Evolutionary conservation across 495 filamentous ascomycete species (phyloP).

Genomic region (Hypoxylon trugodes): DNA sequence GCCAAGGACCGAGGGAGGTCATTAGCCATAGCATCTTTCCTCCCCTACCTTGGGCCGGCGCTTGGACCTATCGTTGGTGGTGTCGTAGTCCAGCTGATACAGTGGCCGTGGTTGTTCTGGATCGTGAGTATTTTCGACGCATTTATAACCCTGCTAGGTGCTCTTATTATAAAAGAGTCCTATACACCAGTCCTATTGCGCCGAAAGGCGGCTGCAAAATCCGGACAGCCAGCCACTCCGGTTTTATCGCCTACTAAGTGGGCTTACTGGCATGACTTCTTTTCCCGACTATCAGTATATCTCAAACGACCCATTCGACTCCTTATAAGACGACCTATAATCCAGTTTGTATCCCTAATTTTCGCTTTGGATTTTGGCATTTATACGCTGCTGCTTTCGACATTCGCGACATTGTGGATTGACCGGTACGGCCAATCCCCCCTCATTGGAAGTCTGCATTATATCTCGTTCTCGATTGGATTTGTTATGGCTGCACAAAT

Average conservation of each 20-base stretch:
- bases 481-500: conserved; percentile 58
- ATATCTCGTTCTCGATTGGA: conserved; percentile 67
- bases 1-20: conserved; percentile 43
- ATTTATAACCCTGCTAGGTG: conserved; percentile 42
- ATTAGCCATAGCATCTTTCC: conserved; percentile 38
- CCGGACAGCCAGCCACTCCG: not conserved
- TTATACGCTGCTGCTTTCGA: conserved; percentile 66
- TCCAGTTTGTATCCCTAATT: conserved; percentile 59
- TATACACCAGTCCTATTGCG: conserved; percentile 43
- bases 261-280: conserved; percentile 25
- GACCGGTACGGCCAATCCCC: conserved; percentile 60
- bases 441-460: conserved; percentile 63
- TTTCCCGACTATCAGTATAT: conserved; percentile 51
- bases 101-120: conserved; percentile 64
- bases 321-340: conserved; percentile 67
- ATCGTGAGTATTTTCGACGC: conserved; percentile 54
- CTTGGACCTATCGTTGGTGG: conserved; percentile 61
- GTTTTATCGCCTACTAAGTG: not conserved
- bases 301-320: conserved; percentile 69
- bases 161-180: conserved; percentile 56
- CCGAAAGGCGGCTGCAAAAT: conserved; percentile 20
- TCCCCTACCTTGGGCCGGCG: conserved; percentile 53
- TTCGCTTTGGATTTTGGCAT: conserved; percentile 62
- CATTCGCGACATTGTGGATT: conserved; percentile 65
- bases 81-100: conserved; percentile 50